Evolutionary conservation across 2,329 filamentous ascomycete genomes (phyloP).

Genomic region (Verticillium nonalfalfae): DNA sequence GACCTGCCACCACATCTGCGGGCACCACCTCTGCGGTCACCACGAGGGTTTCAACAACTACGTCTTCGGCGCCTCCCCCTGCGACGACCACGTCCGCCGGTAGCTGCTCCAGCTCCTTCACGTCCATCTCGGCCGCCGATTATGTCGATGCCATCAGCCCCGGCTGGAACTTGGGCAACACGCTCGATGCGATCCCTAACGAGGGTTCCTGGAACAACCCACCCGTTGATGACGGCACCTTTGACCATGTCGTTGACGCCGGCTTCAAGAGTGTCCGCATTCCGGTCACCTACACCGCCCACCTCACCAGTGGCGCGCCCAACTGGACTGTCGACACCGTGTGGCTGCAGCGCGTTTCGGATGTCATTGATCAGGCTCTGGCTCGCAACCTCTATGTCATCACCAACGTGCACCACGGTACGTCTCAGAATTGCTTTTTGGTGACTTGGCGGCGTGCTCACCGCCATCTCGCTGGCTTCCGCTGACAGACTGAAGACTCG

Average conservation of each 20-base stretch:
- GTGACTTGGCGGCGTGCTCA: not conserved
- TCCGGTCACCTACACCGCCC: conserved; percentile 54
- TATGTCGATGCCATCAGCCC: conserved; percentile 42
- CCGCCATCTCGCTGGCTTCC: not conserved
- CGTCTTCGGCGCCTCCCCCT: not conserved
- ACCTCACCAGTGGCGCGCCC: conserved; percentile 43
- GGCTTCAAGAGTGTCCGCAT: conserved; percentile 54
- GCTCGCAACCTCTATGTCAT: conserved; percentile 43
- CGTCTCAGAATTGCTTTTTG: not conserved
- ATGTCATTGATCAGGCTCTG: conserved; percentile 50
- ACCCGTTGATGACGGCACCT: conserved; percentile 39
- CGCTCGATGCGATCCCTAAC: conserved; percentile 30
- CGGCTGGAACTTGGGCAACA: conserved; percentile 57
- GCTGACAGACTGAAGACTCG: conserved; percentile 29
- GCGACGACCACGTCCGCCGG: not conserved
- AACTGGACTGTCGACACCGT: conserved; percentile 45
- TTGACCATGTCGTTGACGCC: conserved; percentile 42
- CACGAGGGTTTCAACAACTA: not conserved
- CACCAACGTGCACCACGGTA: conserved; percentile 50
- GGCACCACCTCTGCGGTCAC: too few relatives aligned
- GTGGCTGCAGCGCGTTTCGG: conserved; percentile 51
- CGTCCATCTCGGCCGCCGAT: conserved; percentile 34
- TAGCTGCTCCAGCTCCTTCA: conserved; percentile 33
- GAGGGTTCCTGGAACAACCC: conserved; percentile 56
- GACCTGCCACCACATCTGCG: not conserved